phyloP scores from a whole-genome alignment of 257 asterid genomes.

The Scutellaria galericulata region DNA sequence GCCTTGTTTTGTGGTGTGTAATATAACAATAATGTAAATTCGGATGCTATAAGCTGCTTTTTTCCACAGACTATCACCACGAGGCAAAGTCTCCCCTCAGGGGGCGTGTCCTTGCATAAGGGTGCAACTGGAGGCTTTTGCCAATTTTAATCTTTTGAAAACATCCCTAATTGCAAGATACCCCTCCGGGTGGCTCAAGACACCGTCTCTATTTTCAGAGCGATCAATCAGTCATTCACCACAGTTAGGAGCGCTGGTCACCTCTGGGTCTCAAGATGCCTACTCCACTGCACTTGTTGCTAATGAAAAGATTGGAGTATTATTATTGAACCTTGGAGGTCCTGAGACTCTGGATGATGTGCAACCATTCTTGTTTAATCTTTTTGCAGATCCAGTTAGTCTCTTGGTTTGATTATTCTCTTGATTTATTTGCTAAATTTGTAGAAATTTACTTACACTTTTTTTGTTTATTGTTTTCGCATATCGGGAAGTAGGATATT shows the following conservation, averaged over 20 bases:
- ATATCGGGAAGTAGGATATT: constrained; percentile 70
- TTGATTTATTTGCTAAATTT: constrained; percentile 28
- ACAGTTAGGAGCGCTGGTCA: constrained; percentile 55
- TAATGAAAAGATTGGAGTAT: constrained; percentile 85
- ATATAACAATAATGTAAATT: constrained; percentile 12
- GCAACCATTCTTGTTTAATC: constrained; percentile 95
- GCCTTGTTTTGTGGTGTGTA: constrained; percentile 3
- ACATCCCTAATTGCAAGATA: constrained; percentile 48
- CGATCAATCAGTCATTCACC: constrained; percentile 41
- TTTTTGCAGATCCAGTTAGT: constrained; percentile 97
- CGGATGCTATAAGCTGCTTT: constrained; percentile 31
- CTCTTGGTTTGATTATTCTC: constrained; percentile 31
- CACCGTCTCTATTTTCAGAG: constrained; percentile 39
- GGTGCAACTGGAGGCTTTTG: constrained; percentile 56
- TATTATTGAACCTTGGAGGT: constrained; percentile 96
- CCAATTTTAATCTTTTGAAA: constrained; percentile 46
- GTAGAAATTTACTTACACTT: constrained; percentile 26
- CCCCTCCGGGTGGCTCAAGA: constrained; percentile 54
- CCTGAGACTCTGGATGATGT: constrained; percentile 99
- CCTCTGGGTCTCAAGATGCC: constrained; percentile 61
- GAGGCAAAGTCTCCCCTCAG: constrained; percentile 53
- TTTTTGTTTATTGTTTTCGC: constrained; percentile 32
- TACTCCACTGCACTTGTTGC: constrained; percentile 54
- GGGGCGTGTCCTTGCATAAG: constrained; percentile 58
- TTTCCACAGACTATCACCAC: constrained; percentile 55